Base-by-base conservation (phyloP, 75 land plant genomes). In the Picea glauca region DNA sequence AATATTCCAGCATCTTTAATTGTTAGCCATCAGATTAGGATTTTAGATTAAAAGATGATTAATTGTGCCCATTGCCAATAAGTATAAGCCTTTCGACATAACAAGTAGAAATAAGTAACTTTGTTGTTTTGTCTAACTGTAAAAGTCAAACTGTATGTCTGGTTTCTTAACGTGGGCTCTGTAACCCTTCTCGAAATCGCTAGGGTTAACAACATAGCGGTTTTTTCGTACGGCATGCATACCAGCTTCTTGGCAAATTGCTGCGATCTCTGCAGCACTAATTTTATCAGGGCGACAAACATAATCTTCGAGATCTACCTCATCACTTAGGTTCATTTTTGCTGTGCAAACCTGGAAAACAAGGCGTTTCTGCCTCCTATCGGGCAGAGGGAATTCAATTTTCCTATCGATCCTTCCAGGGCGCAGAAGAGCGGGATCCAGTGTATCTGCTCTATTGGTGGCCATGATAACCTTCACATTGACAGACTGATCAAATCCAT, bases 401-500 rank as follows among this genome's bases (percentile, higher is more conserved):
- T 94, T 94, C 46, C 94, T 75, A 70, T 94, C 96, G 50, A 94
- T 92, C 63, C 96, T 81, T 17, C 96, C 92, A 43, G 96, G 96
- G 63, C 94, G 92, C 0, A 93, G 82, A 54, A 94, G 90, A 20
- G 96, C 94, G 21, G 94, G 96, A 62, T 94, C 96, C 54, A 94
- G 65, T 56, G 96, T 94, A 72, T 94, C 96, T 7, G 94, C 94
- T 56, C 96, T 78, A 80, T 94, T 94, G 3, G 96, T 94, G 35
- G 96, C 96, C 96, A 94, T 94, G 23, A 94, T 94, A 35, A 94
- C 96, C 85, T 94, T 94, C n/a, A 94, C 97, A 86, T 94, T 94
- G 26, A 94, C 97, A 3, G 97, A 92, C 79, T 94, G 97, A 63
- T 94, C 97, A 83, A 94, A 94, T 5, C 97, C 97, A 81, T 94